Conservation (phyloP, 345 rosid genomes). For the Eucalyptus pauciflora region DNA sequence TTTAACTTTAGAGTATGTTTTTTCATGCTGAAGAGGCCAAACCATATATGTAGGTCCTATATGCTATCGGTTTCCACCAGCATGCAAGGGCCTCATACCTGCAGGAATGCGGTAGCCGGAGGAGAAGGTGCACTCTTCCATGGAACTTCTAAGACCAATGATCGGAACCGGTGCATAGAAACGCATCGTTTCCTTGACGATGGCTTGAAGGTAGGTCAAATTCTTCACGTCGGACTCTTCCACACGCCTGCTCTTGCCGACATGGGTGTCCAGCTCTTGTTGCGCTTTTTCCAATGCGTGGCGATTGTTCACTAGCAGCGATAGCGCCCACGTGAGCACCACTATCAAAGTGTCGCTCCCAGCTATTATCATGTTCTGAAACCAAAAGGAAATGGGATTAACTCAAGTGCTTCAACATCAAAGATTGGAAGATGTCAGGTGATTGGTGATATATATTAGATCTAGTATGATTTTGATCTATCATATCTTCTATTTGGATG, state of each 20-base stretch:
- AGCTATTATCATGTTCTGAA: background rate
- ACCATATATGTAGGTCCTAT: background rate
- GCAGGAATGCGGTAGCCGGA: slow-evolving; percentile 4
- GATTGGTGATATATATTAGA: background rate
- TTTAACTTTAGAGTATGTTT: background rate
- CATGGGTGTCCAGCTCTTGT: slow-evolving; percentile 10
- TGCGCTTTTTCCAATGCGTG: slow-evolving; percentile 3
- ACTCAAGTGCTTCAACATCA: background rate
- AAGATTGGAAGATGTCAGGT: background rate
- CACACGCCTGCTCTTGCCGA: slow-evolving; percentile 9
- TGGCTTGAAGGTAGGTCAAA: background rate
- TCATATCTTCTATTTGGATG: background rate
- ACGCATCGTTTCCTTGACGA: background rate
- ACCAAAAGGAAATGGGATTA: background rate
- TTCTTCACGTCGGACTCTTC: slow-evolving; percentile 12
- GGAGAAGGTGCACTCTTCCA: slow-evolving; percentile 9
- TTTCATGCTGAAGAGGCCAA: background rate
- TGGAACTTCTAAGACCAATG: background rate
- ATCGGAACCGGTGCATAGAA: slow-evolving; percentile 8
- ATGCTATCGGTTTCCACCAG: background rate
- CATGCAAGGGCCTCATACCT: background rate
- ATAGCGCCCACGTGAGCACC: slow-evolving; percentile 19
- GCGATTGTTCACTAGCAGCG: slow-evolving; percentile 16
- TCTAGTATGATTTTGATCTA: background rate
- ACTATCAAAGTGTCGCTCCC: slow-evolving; percentile 4